Base-by-base conservation (phyloP, 2,329 filamentous ascomycete species). In the Arachnomyces sp. region DNA sequence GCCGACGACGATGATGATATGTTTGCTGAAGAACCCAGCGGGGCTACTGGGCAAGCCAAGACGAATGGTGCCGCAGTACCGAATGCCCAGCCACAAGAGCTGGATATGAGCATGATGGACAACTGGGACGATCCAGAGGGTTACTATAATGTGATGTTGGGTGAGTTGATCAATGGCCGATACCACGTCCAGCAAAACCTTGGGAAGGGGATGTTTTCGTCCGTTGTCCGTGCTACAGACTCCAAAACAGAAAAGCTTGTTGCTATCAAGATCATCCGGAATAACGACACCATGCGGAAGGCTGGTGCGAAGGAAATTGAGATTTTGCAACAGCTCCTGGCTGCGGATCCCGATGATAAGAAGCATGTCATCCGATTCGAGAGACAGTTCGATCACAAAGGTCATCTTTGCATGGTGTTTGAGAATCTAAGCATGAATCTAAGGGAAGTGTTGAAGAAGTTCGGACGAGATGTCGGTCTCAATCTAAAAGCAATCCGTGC, bases 221-320 rank as follows among this genome's bases (percentile, higher is more conserved):
- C 87, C 7, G 92, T 98, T n/a, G 87, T 92, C 39, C 81, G 87
- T 48, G 92, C 92, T 15, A 74, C 78, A 47, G 89, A 95, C 61
- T 76, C 82, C 15, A 79, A 77, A 36, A 84, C 75, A 43, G 81
- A 81, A 54, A 76, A 77, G 51, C 61, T 84, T n/a, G 89, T 96
- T 25, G 92, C 92, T 16, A 84, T 98, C 72, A 98, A 98, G 67
- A 92, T 98, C 53, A 94, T 96, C 64, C 84, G 92, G 47, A 93
- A 93, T 63, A 96, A 98, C 55, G 89, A 94, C 56, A 84, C 86
- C 9, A 82, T 95, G 79, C 71, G 66, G 50, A 95, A 94, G 63
- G 89, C 88, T 34, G 92, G 89, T 14, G 81, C 88, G 62, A 95
- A 92, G 43, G 92, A 98, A 61, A 93, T 96, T 58, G 84, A 86